Percentiles rank a stretch among this genome's conserved stretches.
These are phyloP conservation scores for Dichotomopilus funicola DNA, from an alignment of 2,329 filamentous ascomycete genomes.

Conservation along the genomic window DNA sequence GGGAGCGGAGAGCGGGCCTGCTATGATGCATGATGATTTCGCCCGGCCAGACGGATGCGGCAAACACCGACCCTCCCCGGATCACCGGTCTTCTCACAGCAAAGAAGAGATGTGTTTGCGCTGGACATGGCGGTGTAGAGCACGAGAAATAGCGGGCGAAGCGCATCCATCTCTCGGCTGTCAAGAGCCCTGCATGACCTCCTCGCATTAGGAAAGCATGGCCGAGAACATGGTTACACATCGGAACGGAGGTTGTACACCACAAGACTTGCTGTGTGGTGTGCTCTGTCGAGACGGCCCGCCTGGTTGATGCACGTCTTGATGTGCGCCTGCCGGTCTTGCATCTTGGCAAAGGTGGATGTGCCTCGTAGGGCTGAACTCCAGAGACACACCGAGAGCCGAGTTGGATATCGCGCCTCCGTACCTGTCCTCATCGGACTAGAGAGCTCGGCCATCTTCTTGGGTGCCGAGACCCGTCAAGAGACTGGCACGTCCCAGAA, in stretches of 20 bases:
- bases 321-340: not conserved
- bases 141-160: not conserved
- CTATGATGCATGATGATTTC: not conserved
- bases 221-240: not conserved
- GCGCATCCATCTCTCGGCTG: not conserved
- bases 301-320: constrained; percentile 6
- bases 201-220: not conserved
- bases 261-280: not conserved
- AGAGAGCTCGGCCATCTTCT: no score
- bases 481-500: no score
- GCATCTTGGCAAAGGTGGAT: not conserved
- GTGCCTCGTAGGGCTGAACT: constrained; percentile 12
- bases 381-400: no score
- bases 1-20: not conserved
- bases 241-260: not conserved
- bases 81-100: not conserved
- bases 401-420: no score
- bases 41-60: not conserved
- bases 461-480: no score
- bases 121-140: constrained; percentile 7
- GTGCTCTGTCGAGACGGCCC: not conserved
- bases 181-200: constrained; percentile 6
- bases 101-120: not conserved
- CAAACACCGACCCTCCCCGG: constrained; percentile 1
- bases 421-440: no score